Base-by-base conservation (phyloP, 2,329 filamentous ascomycete genomes). In the Xylaria digitata region DNA sequence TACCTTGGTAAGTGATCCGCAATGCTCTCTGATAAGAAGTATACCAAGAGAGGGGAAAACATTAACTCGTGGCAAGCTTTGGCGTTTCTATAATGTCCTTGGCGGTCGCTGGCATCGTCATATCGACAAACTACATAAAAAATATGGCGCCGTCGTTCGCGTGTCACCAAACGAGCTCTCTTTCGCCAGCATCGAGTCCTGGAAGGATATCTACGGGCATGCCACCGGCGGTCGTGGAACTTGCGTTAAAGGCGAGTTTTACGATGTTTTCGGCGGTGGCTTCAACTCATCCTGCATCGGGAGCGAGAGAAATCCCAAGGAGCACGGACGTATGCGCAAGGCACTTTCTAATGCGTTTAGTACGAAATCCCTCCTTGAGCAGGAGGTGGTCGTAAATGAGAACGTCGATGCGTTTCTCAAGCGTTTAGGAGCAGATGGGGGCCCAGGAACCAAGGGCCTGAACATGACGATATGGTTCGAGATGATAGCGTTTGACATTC, bases 121-220 rank as follows among this genome's bases (percentile, higher is more conserved):
- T n/a, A 45, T 56, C 15, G 37, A 26, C 32, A 37, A 30, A 8
- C 19, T 15, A 37, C 53, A 45, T 30, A 7, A 45, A 32, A 43
- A 45, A 56, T 56, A 32, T n/a, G 53, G 53, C 17, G 13, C 68
- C 2, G 45, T 72, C 6, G 34, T 72, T 19, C 63, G 71, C 11
- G 56, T 73, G 1, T 40, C 65, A 0, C 71, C 71, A 2, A 68
- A 71, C 32, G 70, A 71, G 52, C 68, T 73, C 4, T 70, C 70
- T 1, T 73, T 71, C 32, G 55, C 58, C 3, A 34, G 8, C 23
- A 43, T 66, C 0, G 49, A 62, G 21, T 68, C 71, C 0, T 71
- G 63, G 68, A 69, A 68, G 40, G 64, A 53, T 5, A 71, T 73
- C 15, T 73, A 73, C 42, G 71, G 69, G 0, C 64, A 67, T 15